Evolutionary conservation across 2,329 filamentous ascomycete species (phyloP).

Genomic region (Zalaria obscura): DNA sequence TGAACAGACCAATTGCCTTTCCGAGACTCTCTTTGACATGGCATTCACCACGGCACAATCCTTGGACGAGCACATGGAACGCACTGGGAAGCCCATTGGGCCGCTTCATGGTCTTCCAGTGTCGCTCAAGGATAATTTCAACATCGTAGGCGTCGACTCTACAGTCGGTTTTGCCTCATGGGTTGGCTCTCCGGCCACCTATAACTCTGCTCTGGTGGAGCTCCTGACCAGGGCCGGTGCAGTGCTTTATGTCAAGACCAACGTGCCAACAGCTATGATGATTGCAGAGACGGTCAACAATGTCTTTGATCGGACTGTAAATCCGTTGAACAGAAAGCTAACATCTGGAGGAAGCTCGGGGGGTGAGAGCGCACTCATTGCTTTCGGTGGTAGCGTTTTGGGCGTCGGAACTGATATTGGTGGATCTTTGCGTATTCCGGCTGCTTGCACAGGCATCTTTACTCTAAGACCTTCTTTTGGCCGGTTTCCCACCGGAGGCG

Average conservation of each 20-base stretch:
- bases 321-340: constrained; percentile 43
- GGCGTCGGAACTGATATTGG: constrained; percentile 53
- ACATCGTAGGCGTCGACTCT: constrained; percentile 44
- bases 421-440: constrained; percentile 41
- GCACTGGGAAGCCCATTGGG: constrained; percentile 35
- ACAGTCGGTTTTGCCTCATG: constrained; percentile 51
- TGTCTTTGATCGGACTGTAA: constrained; percentile 43
- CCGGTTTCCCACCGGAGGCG: constrained; percentile 42
- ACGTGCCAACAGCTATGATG: constrained; percentile 57
- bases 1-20: constrained; percentile 43
- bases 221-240: constrained; percentile 47
- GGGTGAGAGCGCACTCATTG: constrained; percentile 50
- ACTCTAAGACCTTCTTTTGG: constrained; percentile 43
- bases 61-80: constrained; percentile 36
- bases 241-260: constrained; percentile 57
- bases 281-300: constrained; percentile 55
- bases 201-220: constrained; percentile 43
- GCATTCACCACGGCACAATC: constrained; percentile 36
- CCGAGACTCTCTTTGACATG: constrained; percentile 41
- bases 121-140: constrained; percentile 59
- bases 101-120: constrained; percentile 55
- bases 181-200: constrained; percentile 41
- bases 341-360: constrained; percentile 54
- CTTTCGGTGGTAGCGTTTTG: constrained; percentile 42
- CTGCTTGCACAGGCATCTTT: constrained; percentile 44